Evolutionary conservation across 2,329 filamentous ascomycete species (phyloP).

Genomic region (Rhexocercosporidium sp.): DNA sequence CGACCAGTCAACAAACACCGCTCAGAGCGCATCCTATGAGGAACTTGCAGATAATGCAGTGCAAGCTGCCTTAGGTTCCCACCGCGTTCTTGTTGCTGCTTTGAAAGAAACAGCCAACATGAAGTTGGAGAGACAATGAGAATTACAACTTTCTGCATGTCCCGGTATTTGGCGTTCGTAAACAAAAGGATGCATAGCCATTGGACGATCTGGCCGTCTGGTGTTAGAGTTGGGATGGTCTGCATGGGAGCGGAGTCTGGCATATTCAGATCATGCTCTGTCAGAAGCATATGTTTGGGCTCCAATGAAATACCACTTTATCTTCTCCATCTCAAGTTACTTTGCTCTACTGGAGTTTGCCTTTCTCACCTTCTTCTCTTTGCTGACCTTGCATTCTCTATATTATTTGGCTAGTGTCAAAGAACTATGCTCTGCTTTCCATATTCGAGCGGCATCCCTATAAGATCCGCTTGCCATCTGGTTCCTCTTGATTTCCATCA

Average conservation of each 20-base stretch:
- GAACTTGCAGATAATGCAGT: conserved; percentile 66
- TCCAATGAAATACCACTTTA: conserved; percentile 14
- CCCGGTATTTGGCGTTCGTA: conserved; percentile 16
- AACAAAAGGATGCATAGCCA: conserved; percentile 21
- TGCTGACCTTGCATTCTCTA: neutral
- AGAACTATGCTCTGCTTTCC: neutral
- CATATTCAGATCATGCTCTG: conserved; percentile 10
- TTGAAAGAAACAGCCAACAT: conserved; percentile 60
- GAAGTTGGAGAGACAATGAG: conserved; percentile 36
- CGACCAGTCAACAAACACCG: conserved; percentile 41
- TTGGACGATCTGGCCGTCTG: conserved; percentile 11
- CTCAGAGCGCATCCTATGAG: conserved; percentile 50
- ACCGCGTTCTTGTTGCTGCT: conserved; percentile 65
- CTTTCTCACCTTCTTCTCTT: neutral
- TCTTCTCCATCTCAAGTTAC: neutral
- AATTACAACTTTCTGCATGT: conserved; percentile 14
- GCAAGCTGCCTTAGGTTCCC: conserved; percentile 62
- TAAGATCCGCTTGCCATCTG: neutral
- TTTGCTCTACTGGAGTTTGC: neutral
- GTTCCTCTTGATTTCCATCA: neutral
- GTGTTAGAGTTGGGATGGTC: conserved; percentile 22
- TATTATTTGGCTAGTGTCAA: neutral
- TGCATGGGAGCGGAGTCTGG: conserved; percentile 19
- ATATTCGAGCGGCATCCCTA: neutral
- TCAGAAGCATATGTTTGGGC: conserved; percentile 6